Percentiles rank a stretch among this genome's conserved stretches.
phyloP scores from a whole-genome alignment of 805 yeast genomes.

The Candida incommunis region DNA sequence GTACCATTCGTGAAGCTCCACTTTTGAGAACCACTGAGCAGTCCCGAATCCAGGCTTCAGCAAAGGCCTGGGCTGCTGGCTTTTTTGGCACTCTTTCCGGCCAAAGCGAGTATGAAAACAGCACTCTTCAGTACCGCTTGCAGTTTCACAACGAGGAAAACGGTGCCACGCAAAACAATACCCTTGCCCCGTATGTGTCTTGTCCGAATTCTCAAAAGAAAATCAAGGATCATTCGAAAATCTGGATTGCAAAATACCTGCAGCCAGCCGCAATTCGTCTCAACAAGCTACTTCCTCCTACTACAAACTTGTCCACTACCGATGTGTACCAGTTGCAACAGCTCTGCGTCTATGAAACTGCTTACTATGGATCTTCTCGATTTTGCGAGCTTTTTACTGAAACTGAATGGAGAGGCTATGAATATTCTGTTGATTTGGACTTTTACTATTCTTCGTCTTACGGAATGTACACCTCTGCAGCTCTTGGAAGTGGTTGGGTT shows the following conservation, averaged over 20 bases:
- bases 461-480: constrained; percentile 37
- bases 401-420: constrained; percentile 49
- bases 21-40: constrained; percentile 26
- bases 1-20: constrained; percentile 20
- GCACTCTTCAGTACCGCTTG: constrained; percentile 20
- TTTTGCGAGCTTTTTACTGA: constrained; percentile 57
- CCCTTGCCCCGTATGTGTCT: constrained; percentile 24
- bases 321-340: constrained; percentile 43
- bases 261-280: constrained; percentile 43
- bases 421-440: constrained; percentile 44
- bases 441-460: constrained; percentile 51
- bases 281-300: constrained; percentile 38
- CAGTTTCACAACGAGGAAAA: constrained; percentile 20
- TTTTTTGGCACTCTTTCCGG: constrained; percentile 25
- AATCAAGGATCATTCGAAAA: constrained; percentile 16
- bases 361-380: constrained; percentile 50
- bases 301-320: constrained; percentile 29
- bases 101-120: constrained; percentile 15
- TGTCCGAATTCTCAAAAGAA: constrained; percentile 23
- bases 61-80: constrained; percentile 30
- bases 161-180: constrained; percentile 19
- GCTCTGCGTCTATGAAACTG: constrained; percentile 65
- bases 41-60: constrained; percentile 25
- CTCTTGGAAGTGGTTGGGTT: constrained; percentile 48
- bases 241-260: constrained; percentile 32